A percentile compares a stretch with the other conserved stretches of the same genome.
These are phyloP conservation scores for Calycina marina DNA, from an alignment of 2,329 filamentous ascomycete species.

Conservation along the genomic window DNA sequence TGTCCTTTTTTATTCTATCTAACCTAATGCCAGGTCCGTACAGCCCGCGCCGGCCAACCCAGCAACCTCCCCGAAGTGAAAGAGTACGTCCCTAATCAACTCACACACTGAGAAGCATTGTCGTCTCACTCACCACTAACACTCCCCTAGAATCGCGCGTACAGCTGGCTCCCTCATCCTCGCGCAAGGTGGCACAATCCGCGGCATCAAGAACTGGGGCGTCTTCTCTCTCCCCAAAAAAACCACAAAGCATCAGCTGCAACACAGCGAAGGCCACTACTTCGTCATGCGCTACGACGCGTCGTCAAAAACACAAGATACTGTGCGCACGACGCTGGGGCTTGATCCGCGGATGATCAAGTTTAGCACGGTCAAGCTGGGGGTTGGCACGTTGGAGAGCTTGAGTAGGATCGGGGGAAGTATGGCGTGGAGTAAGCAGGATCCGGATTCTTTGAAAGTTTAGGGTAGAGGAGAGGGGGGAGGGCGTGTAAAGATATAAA, in stretches of 20 bases:
- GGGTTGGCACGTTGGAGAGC: conserved; percentile 42
- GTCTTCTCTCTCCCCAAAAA: conserved; percentile 74
- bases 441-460: no score
- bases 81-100: conserved; percentile 69
- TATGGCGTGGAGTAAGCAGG: conserved; percentile 18
- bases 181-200: conserved; percentile 71
- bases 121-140: no score
- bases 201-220: conserved; percentile 91
- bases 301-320: conserved; percentile 55
- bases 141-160: conserved; percentile 72
- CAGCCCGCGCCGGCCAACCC: no score
- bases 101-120: no score
- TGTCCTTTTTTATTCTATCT: not conserved
- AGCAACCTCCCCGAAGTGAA: conserved; percentile 84
- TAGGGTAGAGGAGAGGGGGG: no score
- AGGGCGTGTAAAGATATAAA: no score
- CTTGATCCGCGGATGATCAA: conserved; percentile 86
- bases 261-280: conserved; percentile 80
- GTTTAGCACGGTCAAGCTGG: conserved; percentile 75
- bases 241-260: conserved; percentile 65
- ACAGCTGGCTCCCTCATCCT: conserved; percentile 75
- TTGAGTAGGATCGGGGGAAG: conserved; percentile 21
- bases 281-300: conserved; percentile 96
- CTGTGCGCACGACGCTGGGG: conserved; percentile 59
- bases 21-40: conserved; percentile 11